phyloP scores from a whole-genome alignment of 257 asterid genomes.

The Scutellaria barbata region DNA sequence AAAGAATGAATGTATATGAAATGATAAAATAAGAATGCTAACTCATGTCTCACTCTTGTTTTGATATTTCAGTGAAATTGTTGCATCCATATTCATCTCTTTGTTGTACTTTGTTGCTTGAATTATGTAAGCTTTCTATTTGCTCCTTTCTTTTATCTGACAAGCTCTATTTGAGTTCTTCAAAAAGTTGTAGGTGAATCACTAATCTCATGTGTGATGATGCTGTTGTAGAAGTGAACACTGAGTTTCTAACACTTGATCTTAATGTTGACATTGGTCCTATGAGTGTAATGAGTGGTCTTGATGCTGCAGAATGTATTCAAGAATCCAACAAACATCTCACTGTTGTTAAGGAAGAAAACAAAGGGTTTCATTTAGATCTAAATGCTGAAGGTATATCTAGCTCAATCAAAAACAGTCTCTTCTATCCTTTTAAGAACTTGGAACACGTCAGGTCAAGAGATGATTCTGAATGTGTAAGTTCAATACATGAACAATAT shows the following conservation, averaged over 20 bases:
- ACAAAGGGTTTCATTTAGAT: slow-evolving; percentile 51
- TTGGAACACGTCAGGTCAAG: slow-evolving; percentile 40
- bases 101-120: not conserved
- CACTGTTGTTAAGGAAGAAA: slow-evolving; percentile 39
- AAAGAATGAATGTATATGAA: not conserved
- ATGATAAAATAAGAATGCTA: too few relatives aligned
- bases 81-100: not conserved
- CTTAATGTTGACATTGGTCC: slow-evolving; percentile 32
- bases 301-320: slow-evolving; percentile 31
- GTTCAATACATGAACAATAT: slow-evolving; percentile 65
- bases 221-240: slow-evolving; percentile 25
- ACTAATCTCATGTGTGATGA: not conserved
- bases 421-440: slow-evolving; percentile 42
- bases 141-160: slow-evolving; percentile 11
- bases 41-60: not conserved
- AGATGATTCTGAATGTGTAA: slow-evolving; percentile 70
- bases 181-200: too few relatives aligned
- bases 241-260: slow-evolving; percentile 28
- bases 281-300: slow-evolving; percentile 25
- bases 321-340: slow-evolving; percentile 35
- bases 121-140: not conserved
- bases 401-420: slow-evolving; percentile 52
- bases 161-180: too few relatives aligned
- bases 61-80: not conserved
- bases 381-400: slow-evolving; percentile 67